Conservation (phyloP, 2,329 filamentous ascomycete species). For the Sporothrix phasma region DNA sequence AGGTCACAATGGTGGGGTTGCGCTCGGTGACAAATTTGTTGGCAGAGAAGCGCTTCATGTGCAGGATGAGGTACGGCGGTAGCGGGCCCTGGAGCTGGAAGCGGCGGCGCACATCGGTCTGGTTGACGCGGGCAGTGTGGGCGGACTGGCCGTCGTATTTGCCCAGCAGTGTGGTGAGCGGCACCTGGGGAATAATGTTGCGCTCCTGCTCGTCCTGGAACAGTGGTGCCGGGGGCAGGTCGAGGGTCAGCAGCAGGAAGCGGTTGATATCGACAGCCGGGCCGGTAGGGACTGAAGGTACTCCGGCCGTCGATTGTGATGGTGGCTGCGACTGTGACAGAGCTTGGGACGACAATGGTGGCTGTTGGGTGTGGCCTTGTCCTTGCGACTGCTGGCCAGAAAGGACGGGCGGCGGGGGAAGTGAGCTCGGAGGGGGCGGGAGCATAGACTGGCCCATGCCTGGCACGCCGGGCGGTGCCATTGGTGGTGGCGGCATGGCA, state of each 20-base stretch:
- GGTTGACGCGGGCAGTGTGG: constrained; percentile 51
- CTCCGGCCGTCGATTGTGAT: neutral
- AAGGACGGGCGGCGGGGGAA: neutral
- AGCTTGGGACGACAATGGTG: neutral
- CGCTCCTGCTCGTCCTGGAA: constrained; percentile 92
- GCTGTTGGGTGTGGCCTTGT: neutral
- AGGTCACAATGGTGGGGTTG: constrained; percentile 97
- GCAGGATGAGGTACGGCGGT: constrained; percentile 82
- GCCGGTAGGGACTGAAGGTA: neutral
- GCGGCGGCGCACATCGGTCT: constrained; percentile 75
- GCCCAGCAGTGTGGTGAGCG: constrained; percentile 68
- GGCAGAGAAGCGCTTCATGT: constrained; percentile 91
- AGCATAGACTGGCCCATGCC: neutral
- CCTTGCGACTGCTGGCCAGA: neutral
- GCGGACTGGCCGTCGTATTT: constrained; percentile 88
- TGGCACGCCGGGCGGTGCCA: neutral
- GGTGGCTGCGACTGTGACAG: no score
- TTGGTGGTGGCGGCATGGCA: constrained; percentile 4
- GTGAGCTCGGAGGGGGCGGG: neutral
- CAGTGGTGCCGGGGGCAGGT: constrained; percentile 81
- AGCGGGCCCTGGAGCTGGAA: constrained; percentile 85
- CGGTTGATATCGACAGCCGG: constrained; percentile 64
- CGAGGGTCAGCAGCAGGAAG: constrained; percentile 86
- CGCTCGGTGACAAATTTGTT: constrained; percentile 96
- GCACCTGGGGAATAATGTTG: constrained; percentile 92